Evolutionary conservation across 305 asterid species (phyloP).

Genomic region (Euphrasia arctica): DNA sequence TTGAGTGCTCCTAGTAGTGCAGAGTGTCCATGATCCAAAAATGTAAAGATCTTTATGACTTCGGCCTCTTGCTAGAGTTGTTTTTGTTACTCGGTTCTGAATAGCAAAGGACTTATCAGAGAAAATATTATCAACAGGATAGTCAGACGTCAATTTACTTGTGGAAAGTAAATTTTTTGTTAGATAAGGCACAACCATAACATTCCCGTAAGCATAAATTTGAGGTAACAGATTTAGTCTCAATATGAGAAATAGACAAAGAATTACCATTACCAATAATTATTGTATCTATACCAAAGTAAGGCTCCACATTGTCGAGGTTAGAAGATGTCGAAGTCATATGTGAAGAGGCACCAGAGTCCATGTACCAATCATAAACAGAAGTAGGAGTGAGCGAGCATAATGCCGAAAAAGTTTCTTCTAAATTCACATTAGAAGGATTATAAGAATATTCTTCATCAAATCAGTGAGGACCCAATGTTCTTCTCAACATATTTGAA

Average conservation of each 20-base stretch:
- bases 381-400: neutral
- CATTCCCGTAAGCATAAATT: neutral
- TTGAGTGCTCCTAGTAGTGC: neutral
- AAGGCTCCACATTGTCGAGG: neutral
- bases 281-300: neutral
- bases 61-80: neutral
- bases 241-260: slow-evolving; percentile 5
- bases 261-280: slow-evolving; percentile 4
- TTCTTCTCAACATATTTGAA: too few species aligned
- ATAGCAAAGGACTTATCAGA: slow-evolving; percentile 4
- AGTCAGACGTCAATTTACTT: slow-evolving; percentile 5
- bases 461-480: neutral
- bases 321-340: neutral
- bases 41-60: neutral
- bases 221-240: neutral
- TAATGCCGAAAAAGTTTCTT: neutral
- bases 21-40: neutral
- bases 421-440: too few species aligned
- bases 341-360: neutral
- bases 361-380: neutral
- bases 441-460: slow-evolving; percentile 2
- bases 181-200: slow-evolving; percentile 4
- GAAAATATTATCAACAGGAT: neutral
- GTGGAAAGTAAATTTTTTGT: slow-evolving; percentile 6
- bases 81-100: neutral